phyloP scores from a whole-genome alignment of 2,329 filamentous ascomycete genomes.

The Pseudogymnoascus sp. region DNA sequence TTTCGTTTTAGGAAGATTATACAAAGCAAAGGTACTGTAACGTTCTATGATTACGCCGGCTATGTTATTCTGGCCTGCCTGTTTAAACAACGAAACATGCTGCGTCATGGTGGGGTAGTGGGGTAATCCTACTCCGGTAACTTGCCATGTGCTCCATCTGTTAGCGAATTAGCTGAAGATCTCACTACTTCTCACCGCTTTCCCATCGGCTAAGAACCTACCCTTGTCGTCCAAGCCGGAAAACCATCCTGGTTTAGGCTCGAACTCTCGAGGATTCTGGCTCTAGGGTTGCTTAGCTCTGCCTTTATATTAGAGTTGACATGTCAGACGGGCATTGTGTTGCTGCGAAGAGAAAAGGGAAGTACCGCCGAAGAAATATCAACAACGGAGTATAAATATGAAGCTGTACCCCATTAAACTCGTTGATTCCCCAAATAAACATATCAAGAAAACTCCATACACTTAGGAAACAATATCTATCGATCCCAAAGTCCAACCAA shows the following conservation, averaged over 20 bases:
- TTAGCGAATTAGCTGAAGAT: not conserved
- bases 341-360: not conserved
- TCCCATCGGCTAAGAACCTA: not conserved
- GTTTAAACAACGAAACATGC: not conserved
- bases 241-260: not conserved
- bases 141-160: not conserved
- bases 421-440: not conserved
- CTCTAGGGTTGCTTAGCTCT: not conserved
- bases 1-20: not conserved
- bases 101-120: not conserved
- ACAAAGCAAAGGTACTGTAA: not conserved
- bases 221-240: not conserved
- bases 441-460: not conserved
- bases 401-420: not conserved
- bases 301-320: not conserved
- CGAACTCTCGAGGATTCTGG: not conserved
- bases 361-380: not conserved
- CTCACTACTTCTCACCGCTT: not conserved
- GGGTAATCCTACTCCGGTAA: not conserved
- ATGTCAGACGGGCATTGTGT: not conserved
- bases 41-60: not conserved
- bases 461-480: not conserved
- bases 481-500: not conserved
- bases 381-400: not conserved
- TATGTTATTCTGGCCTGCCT: not conserved